These are phyloP conservation scores for Candida ortonii DNA, from an alignment of 805 yeast species.

Conservation along the genomic window DNA sequence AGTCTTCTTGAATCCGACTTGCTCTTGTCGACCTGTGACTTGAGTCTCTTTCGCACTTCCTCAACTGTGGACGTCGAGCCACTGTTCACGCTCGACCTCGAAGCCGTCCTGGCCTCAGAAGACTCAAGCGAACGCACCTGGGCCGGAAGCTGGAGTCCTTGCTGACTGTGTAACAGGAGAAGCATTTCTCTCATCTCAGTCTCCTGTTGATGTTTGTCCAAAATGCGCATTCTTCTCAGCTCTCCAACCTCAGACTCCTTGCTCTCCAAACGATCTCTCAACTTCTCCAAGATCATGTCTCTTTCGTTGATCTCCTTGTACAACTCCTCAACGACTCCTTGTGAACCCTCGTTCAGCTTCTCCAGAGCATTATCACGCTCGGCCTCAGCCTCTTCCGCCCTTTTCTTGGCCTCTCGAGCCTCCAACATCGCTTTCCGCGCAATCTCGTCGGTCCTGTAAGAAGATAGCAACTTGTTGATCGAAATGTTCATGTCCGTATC, in stretches of 20 bases:
- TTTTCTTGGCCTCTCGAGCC: conserved; percentile 38
- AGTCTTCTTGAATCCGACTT: conserved; percentile 40
- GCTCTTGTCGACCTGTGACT: conserved; percentile 44
- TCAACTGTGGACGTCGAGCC: conserved; percentile 19
- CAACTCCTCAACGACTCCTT: conserved; percentile 62
- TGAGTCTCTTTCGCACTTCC: conserved; percentile 40
- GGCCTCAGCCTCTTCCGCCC: conserved; percentile 42
- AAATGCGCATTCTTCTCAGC: conserved; percentile 51
- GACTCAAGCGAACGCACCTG: conserved; percentile 26
- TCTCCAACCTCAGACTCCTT: conserved; percentile 62
- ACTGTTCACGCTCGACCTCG: conserved; percentile 12
- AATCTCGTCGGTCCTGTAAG: conserved; percentile 80
- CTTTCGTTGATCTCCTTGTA: conserved; percentile 62
- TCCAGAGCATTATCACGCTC: conserved; percentile 34
- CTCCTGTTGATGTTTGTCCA: conserved; percentile 74
- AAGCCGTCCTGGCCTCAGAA: conserved; percentile 2
- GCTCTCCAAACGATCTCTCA: conserved; percentile 60
- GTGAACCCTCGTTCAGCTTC: conserved; percentile 58
- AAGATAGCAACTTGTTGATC: conserved; percentile 65
- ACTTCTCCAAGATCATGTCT: conserved; percentile 52
- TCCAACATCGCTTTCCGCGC: conserved; percentile 66
- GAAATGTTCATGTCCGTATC: conserved; percentile 75
- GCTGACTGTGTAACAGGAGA: conserved; percentile 54
- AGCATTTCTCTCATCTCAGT: conserved; percentile 72
- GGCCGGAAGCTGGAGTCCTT: conserved; percentile 15